Evolutionary conservation across 2,329 filamentous ascomycete genomes (phyloP).

Genomic region (Fusarium azukiicola): DNA sequence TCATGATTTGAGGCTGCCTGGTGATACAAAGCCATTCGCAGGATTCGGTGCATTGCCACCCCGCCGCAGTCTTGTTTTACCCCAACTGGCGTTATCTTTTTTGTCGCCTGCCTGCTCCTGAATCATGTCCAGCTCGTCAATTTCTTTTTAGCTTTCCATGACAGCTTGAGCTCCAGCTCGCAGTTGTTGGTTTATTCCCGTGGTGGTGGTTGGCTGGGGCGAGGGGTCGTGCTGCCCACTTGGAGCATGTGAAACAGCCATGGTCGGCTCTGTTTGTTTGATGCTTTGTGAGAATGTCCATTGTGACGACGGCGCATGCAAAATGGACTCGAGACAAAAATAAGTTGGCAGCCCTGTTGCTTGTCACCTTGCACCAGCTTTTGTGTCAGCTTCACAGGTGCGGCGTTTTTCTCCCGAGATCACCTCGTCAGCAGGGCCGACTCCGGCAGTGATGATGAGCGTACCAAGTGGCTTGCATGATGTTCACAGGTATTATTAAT

Average conservation of each 20-base stretch:
- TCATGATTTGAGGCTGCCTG: constrained; percentile 22
- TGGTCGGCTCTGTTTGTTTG: constrained; percentile 28
- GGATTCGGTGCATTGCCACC: not conserved
- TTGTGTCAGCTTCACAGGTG: constrained; percentile 6
- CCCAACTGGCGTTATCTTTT: not conserved
- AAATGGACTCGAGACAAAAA: not conserved
- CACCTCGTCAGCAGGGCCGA: not conserved
- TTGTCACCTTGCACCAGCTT: constrained; percentile 2
- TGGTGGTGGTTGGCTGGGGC: constrained; percentile 9
- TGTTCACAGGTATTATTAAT: not conserved
- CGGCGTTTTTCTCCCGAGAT: constrained; percentile 12
- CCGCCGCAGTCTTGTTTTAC: not conserved
- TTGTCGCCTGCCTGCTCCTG: constrained; percentile 3
- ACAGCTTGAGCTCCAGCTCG: constrained; percentile 14
- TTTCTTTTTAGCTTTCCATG: not conserved
- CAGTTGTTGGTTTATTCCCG: constrained; percentile 42
- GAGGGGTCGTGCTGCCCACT: constrained; percentile 28
- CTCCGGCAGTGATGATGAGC: not conserved
- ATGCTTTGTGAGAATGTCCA: not conserved
- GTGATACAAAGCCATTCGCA: constrained; percentile 1
- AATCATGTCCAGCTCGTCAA: constrained; percentile 20
- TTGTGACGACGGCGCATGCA: not conserved
- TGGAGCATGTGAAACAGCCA: constrained; percentile 23
- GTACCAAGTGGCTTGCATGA: not conserved
- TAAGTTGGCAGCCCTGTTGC: not conserved